Evolutionary conservation across 169 alveolate species (phyloP), one percentile per base, ranked within the genome.

Genomic region (Miamiensis avidus): DNA sequence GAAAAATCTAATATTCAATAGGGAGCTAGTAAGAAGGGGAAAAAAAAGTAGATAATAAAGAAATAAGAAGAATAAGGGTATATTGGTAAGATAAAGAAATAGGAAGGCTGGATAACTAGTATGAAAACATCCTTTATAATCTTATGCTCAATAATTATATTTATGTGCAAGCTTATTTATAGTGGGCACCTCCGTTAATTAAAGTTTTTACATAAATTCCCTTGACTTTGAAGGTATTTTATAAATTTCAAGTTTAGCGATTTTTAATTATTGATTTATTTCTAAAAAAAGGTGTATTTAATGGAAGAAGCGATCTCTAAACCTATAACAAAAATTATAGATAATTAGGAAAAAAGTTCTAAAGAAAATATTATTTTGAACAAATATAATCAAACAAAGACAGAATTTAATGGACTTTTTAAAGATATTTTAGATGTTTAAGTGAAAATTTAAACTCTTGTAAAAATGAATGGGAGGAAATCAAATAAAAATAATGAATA

Each of bases 301-400:
- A 11, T 79, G 6, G 64, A 31, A 79, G 29, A 31, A 15, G n/a
- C 76, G 1, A 79, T 79, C 16, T 34, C 84, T 0, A 79, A 65
- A 0, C 84, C 84, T 28, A 79, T 79, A 11, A 79, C 84, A 11
- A 34, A 65, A 64, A 34, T 79, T 49, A 65, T 65, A 15, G 84
- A 79, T 26, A 76, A 79, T 49, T 11, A 49, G 73, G 65, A 79
- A 1, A n/a, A 30, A 0, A 25, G 29, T n/a, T 34, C 74, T 32
- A 79, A 49, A 65, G 77, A 79, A 79, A 65, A 76, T 79, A 28
- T 29, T 25, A 79, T 79, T 79, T 72, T 79, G 0, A 79, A 72
- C 30, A 79, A 34, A 64, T 79, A 49, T 65, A 49, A 72, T 34
- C 64, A 49, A 49, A 79, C 84, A 25, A 79, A 79, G 64, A 74